phyloP scores from a whole-genome alignment of 2,329 filamentous ascomycete species.

The Rutstroemia sp. region DNA sequence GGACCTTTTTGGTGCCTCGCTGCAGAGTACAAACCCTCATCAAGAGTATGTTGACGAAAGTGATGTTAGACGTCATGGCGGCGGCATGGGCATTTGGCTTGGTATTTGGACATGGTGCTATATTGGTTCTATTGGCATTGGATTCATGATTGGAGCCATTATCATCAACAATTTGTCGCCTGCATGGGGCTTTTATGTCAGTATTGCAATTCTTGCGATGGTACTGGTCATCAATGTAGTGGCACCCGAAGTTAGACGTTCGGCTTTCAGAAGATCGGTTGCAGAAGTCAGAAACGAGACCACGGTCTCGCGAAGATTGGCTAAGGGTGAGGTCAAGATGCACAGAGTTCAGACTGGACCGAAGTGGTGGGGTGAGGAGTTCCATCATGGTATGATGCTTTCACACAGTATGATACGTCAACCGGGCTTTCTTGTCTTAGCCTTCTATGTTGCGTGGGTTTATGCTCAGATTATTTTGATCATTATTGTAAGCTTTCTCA shows the following conservation, averaged over 20 bases:
- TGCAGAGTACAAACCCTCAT: conserved; percentile 66
- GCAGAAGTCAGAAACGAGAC: conserved; percentile 52
- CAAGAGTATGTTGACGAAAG: conserved; percentile 61
- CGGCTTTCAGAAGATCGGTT: conserved; percentile 60
- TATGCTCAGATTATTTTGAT: conserved; percentile 69
- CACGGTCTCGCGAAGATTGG: conserved; percentile 50
- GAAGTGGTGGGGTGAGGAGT: conserved; percentile 70
- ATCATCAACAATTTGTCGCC: conserved; percentile 60
- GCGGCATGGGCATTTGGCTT: conserved; percentile 74
- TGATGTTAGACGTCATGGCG: conserved; percentile 67
- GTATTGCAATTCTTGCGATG: conserved; percentile 57
- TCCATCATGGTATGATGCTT: conserved; percentile 61
- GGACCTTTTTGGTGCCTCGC: conserved; percentile 68
- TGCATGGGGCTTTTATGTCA: conserved; percentile 70
- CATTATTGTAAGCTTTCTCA: conserved; percentile 48
- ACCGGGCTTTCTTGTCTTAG: conserved; percentile 64
- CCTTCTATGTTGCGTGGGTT: conserved; percentile 70
- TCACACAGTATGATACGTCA: conserved; percentile 65
- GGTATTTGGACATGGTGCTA: conserved; percentile 73
- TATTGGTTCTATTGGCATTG: conserved; percentile 62
- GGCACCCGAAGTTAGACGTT: conserved; percentile 64
- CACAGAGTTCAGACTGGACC: conserved; percentile 66
- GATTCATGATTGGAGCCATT: conserved; percentile 63
- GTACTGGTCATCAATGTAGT: conserved; percentile 64
- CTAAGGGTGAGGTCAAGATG: conserved; percentile 69